A percentile compares a stretch with the other conserved stretches of the same genome.
Conservation (phyloP, 2,329 filamentous ascomycete species). For the Exophiala xenobiotica region DNA sequence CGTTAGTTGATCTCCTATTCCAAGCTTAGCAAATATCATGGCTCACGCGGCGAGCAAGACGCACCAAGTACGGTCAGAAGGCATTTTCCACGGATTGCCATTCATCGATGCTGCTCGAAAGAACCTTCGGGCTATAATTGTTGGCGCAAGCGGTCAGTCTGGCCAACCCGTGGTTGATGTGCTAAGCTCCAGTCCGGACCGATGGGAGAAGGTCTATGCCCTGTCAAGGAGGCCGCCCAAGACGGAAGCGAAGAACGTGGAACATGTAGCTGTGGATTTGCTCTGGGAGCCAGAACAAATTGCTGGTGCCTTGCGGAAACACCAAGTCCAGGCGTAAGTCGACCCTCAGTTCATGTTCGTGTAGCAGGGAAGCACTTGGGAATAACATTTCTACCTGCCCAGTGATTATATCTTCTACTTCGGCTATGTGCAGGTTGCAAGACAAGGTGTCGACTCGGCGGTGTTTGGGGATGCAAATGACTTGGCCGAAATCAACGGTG, state of each 20-base stretch:
- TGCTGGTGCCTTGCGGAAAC: conserved; percentile 7
- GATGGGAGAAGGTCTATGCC: conserved; percentile 55
- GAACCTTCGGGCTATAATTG: not conserved
- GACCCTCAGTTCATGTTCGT: not conserved
- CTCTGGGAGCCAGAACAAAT: conserved; percentile 21
- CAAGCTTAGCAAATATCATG: no score
- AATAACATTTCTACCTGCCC: conserved; percentile 3
- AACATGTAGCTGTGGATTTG: conserved; percentile 43
- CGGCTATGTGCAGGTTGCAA: conserved; percentile 19
- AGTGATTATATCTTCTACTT: conserved; percentile 22
- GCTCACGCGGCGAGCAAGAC: no score
- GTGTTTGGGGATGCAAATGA: conserved; percentile 13
- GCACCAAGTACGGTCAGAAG: no score
- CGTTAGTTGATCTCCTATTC: no score
- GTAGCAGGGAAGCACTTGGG: not conserved
- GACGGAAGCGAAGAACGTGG: conserved; percentile 38
- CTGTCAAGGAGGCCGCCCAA: conserved; percentile 48
- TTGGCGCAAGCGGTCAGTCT: conserved; percentile 54
- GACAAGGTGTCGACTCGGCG: conserved; percentile 9
- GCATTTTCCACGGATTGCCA: no score
- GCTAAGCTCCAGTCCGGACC: conserved; percentile 42
- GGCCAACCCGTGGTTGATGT: conserved; percentile 53
- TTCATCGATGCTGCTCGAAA: no score
- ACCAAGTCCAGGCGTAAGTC: conserved; percentile 21
- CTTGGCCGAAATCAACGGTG: conserved; percentile 17